Conservation (phyloP, 2,329 filamentous ascomycete genomes). For the Alternaria triticina region DNA sequence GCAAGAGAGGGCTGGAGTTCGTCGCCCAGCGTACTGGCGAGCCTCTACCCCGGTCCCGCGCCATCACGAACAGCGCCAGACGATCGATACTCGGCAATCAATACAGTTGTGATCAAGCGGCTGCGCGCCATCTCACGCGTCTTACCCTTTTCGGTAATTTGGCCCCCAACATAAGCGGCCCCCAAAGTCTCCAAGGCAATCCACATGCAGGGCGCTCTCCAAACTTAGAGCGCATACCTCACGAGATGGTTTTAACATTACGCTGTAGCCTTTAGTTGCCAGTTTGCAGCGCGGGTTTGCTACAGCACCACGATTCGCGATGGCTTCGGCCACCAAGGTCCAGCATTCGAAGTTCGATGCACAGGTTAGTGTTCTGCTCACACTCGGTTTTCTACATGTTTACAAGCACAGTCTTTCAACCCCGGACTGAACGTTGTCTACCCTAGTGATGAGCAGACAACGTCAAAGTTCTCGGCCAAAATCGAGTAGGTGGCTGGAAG, state of each 20-base stretch:
- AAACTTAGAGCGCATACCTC: background rate
- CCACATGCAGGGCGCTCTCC: background rate
- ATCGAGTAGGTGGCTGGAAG: constrained; percentile 14
- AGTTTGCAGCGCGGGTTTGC: background rate
- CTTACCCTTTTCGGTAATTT: constrained; percentile 5
- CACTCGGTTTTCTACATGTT: background rate
- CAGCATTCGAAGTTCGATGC: constrained; percentile 25
- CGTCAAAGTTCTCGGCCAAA: constrained; percentile 14
- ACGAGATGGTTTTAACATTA: background rate
- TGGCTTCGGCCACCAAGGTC: constrained; percentile 18
- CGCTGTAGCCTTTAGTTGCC: background rate
- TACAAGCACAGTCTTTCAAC: constrained; percentile 15
- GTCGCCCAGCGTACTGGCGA: background rate
- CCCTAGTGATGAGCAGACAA: constrained; percentile 19
- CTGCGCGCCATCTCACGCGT: background rate
- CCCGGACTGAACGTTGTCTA: constrained; percentile 21
- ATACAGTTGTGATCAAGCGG: background rate
- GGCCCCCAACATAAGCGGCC: constrained; percentile 11
- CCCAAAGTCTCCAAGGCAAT: background rate
- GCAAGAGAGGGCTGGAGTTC: background rate
- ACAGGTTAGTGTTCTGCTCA: constrained; percentile 10
- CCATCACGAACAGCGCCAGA: background rate
- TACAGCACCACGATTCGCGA: constrained; percentile 2
- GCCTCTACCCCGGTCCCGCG: background rate
- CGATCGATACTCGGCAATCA: background rate